phyloP scores from a whole-genome alignment of 106 monocot species.

The Platanthera guangdongensis region DNA sequence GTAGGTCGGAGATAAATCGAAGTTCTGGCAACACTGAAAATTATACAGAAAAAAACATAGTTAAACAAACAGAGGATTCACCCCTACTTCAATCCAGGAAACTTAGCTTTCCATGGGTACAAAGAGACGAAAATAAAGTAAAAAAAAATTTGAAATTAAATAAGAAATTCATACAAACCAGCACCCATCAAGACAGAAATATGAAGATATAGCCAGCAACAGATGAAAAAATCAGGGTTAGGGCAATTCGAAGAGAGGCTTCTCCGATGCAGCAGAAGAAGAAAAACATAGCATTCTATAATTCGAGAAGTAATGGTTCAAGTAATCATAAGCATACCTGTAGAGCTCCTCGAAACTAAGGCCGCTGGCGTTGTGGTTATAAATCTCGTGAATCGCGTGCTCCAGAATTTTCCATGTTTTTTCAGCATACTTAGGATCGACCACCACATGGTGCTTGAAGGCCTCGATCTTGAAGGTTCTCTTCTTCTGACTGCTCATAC shows the following conservation, averaged over 20 bases:
- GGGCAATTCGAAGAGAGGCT: background rate
- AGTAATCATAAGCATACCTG: constrained; percentile 32
- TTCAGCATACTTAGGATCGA: constrained; percentile 89
- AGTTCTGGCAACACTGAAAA: background rate
- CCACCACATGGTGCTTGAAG: constrained; percentile 84
- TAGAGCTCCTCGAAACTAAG: constrained; percentile 96
- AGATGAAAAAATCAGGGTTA: background rate
- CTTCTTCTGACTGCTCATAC: constrained; percentile 59
- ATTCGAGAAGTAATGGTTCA: background rate
- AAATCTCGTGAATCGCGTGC: constrained; percentile 95
- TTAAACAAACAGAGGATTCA: background rate
- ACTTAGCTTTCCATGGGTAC: background rate
- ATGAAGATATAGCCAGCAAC: background rate
- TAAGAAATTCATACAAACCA: background rate
- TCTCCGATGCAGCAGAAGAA: background rate
- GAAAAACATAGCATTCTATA: background rate
- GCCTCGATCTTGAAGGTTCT: constrained; percentile 87
- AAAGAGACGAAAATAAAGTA: background rate
- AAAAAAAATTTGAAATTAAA: background rate
- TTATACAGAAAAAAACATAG: background rate
- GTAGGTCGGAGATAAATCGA: background rate
- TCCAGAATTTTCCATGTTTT: constrained; percentile 86
- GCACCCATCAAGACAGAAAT: background rate
- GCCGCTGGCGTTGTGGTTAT: constrained; percentile 97
- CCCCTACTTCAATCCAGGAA: background rate